Conservation (phyloP, 495 filamentous ascomycete species). For the Pseudotulostoma volvatum region DNA sequence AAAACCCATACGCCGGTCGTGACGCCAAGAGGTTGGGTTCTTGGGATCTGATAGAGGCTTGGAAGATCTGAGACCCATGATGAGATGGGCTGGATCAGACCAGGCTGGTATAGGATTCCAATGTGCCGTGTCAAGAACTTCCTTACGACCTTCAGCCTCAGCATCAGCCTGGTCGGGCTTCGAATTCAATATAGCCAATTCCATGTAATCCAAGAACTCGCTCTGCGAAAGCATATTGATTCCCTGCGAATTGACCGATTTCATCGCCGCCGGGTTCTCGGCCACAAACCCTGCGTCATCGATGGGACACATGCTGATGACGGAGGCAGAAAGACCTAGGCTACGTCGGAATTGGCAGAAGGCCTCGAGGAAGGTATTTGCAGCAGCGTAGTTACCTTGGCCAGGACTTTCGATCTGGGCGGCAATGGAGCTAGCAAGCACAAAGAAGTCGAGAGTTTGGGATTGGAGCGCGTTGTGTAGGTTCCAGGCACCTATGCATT, state of each 20-base stretch:
- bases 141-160: too few species aligned
- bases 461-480: slow-evolving; percentile 34
- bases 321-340: slow-evolving; percentile 6
- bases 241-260: neutral
- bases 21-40: slow-evolving; percentile 10
- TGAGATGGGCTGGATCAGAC: slow-evolving; percentile 4
- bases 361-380: slow-evolving; percentile 25
- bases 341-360: slow-evolving; percentile 1
- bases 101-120: too few species aligned
- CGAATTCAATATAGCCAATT: slow-evolving; percentile 4
- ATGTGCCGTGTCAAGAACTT: too few species aligned
- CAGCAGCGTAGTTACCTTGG: slow-evolving; percentile 38
- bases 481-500: slow-evolving; percentile 32
- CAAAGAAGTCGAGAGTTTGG: slow-evolving; percentile 31
- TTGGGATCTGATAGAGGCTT: slow-evolving; percentile 3
- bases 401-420: slow-evolving; percentile 34
- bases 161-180: neutral
- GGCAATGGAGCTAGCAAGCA: slow-evolving; percentile 33
- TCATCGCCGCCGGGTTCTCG: neutral
- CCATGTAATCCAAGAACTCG: slow-evolving; percentile 7
- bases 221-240: slow-evolving; percentile 5
- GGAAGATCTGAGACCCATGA: slow-evolving; percentile 2
- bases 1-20: slow-evolving; percentile 12
- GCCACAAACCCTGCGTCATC: slow-evolving; percentile 14
- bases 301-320: slow-evolving; percentile 11